Conservation (phyloP, 2,329 filamentous ascomycete species). For the Aspergillus novoparasiticus region DNA sequence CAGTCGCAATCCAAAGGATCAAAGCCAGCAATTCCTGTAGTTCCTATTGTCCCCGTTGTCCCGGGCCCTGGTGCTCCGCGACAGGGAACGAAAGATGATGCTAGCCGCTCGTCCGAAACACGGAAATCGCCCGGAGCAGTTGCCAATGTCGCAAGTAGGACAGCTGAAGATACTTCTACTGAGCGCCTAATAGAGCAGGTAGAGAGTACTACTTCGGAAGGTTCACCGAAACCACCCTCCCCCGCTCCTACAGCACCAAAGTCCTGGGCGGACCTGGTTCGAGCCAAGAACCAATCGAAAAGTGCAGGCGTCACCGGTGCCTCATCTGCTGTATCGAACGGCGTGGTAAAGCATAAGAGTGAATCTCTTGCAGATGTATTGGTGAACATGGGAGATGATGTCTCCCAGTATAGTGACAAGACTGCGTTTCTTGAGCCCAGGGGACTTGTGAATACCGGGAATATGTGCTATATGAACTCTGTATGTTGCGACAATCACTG, state of each 20-base stretch:
- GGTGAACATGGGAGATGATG: slow-evolving; percentile 68
- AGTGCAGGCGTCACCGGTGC: slow-evolving; percentile 31
- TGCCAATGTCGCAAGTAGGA: slow-evolving; percentile 12
- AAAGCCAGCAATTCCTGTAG: slow-evolving; percentile 41
- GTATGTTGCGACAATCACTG: slow-evolving; percentile 57
- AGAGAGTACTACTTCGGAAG: slow-evolving; percentile 25
- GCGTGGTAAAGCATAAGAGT: slow-evolving; percentile 51
- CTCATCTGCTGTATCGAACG: slow-evolving; percentile 37
- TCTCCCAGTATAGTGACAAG: slow-evolving; percentile 59
- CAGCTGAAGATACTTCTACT: slow-evolving; percentile 1
- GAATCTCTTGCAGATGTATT: slow-evolving; percentile 77
- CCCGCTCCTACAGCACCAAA: slow-evolving; percentile 55
- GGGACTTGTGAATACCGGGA: slow-evolving; percentile 93
- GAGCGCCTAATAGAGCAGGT: slow-evolving; percentile 11
- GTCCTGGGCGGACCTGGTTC: slow-evolving; percentile 71
- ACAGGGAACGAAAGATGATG: slow-evolving; percentile 38
- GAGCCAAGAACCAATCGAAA: slow-evolving; percentile 49
- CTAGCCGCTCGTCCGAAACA: slow-evolving; percentile 36
- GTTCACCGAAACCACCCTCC: slow-evolving; percentile 41
- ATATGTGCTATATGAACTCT: slow-evolving; percentile 99
- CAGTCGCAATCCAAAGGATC: slow-evolving; percentile 38
- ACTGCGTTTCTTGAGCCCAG: slow-evolving; percentile 86
- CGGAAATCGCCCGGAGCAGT: slow-evolving; percentile 32
- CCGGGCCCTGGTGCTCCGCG: slow-evolving; percentile 41
- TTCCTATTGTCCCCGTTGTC: slow-evolving; percentile 55